phyloP scores from a whole-genome alignment of 108 stramenopile genomes.

The Cyclotella atomus region DNA sequence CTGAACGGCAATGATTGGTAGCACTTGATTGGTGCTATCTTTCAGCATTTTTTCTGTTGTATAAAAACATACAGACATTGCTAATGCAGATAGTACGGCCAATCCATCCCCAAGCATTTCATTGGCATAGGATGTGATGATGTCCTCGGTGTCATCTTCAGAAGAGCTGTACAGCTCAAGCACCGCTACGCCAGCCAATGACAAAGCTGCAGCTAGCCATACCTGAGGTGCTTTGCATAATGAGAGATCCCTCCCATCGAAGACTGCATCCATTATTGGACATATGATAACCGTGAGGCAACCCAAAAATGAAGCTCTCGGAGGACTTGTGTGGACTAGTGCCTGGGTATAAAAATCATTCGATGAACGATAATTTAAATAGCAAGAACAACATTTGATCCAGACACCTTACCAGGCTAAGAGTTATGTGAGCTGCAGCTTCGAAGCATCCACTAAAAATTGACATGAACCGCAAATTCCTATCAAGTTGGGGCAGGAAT shows the following conservation, averaged over 20 bases:
- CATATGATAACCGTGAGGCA: constrained; percentile 65
- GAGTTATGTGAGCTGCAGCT: constrained; percentile 64
- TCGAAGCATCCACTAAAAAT: constrained; percentile 63
- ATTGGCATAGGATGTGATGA: constrained; percentile 20
- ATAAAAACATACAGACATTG: constrained; percentile 64
- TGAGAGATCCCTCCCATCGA: constrained; percentile 62
- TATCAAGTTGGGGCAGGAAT: constrained; percentile 56
- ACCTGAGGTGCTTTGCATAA: constrained; percentile 59
- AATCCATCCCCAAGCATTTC: constrained; percentile 57
- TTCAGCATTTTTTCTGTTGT: constrained; percentile 68
- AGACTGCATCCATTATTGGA: constrained; percentile 50
- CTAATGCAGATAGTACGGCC: constrained; percentile 68
- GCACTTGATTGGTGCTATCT: constrained; percentile 52
- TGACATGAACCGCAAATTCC: constrained; percentile 32
- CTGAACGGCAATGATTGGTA: constrained; percentile 66
- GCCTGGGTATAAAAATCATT: no score
- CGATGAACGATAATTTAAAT: no score
- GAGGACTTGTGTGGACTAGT: constrained; percentile 58
- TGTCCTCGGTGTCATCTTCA: constrained; percentile 13
- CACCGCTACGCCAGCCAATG: constrained; percentile 64
- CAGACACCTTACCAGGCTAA: no score
- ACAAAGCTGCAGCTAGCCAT: constrained; percentile 64
- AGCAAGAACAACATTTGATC: no score
- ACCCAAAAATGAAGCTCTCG: constrained; percentile 69
- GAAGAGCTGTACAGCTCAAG: constrained; percentile 54